Percentiles rank a stretch among this genome's conserved stretches.
These are phyloP conservation scores for Phascolomyces articulosus DNA, from an alignment of 371 early-diverging fungal species.

Conservation along the genomic window DNA sequence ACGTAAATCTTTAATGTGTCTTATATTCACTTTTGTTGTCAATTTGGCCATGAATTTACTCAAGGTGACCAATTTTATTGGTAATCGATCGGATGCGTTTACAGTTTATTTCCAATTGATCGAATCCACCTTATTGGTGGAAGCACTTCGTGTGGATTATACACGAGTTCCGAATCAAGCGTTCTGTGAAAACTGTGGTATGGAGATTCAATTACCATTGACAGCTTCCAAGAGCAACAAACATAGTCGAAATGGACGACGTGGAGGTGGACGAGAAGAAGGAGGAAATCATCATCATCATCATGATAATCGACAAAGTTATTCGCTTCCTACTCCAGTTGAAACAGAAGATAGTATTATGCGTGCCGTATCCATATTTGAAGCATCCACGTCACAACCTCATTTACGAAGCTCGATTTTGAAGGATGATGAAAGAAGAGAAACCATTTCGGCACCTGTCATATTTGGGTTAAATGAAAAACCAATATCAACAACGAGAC, in stretches of 20 bases:
- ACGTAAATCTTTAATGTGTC: conserved; percentile 40
- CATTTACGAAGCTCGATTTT: not conserved
- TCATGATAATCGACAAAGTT: not conserved
- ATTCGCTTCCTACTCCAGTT: not conserved
- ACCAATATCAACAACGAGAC: not conserved
- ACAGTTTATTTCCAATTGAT: conserved; percentile 48
- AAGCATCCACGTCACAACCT: not conserved
- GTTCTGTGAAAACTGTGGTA: conserved; percentile 39
- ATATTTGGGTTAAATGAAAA: not conserved
- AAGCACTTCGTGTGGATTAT: conserved; percentile 48
- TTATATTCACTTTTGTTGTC: conserved; percentile 45
- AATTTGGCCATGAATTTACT: conserved; percentile 53
- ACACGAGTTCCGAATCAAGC: conserved; percentile 14
- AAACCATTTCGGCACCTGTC: not conserved
- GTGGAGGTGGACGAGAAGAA: not conserved
- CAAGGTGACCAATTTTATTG: conserved; percentile 42
- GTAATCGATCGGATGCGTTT: conserved; percentile 44
- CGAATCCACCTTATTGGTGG: conserved; percentile 51
- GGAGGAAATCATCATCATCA: not conserved
- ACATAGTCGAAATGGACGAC: not conserved
- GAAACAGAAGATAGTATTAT: conserved; percentile 2
- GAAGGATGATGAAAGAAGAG: not conserved
- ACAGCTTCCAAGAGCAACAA: not conserved
- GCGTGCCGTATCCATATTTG: not conserved
- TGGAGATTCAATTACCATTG: conserved; percentile 21